Evolutionary conservation across 208 protist genomes (phyloP), one percentile per base, ranked within the genome.

Genomic region (Baffinella frigidus): DNA sequence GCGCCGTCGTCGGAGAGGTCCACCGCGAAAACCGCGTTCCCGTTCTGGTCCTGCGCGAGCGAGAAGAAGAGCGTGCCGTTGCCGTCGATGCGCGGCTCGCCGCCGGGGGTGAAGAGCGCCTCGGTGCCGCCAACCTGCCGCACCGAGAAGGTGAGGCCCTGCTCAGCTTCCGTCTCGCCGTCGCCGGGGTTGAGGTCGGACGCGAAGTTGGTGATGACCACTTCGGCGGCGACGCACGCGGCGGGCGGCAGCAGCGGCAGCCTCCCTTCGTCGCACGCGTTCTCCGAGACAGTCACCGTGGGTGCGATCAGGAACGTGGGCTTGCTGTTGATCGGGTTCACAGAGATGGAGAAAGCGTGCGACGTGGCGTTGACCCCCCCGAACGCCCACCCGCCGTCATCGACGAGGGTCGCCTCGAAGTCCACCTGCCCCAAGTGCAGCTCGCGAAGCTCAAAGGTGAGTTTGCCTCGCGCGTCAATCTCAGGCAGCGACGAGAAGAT

Each of bases 151-250:
- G 77, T 87, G 27, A 87, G 27, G 7, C 1, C 61, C 36, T 87
- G 77, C 44, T 35, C 43, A 14, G 27, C 36, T 67, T 87, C 77
- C 9, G 33, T 61, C 5, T 33, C n/a, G 35, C 77, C 77, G 24
- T 17, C 71, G 14, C 77, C 77, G 7, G 77, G 77, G 39, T 87
- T 67, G 36, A 87, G 45, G 77, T 87, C 61, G 39, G 39, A 87
- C 4, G 77, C 77, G 24, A 87, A 87, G 14, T 3, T 35, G n/a
- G n/a, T n/a, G n/a, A n/a, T n/a, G n/a, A n/a, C n/a, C n/a, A n/a
- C n/a, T n/a, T n/a, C n/a, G n/a, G n/a, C n/a, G n/a, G n/a, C n/a
- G n/a, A n/a, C n/a, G n/a, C n/a, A n/a, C n/a, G n/a, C n/a, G n/a
- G n/a, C n/a, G n/a, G n/a, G n/a, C 14, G 68, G 36, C 56, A 64